A percentile compares a stretch with the other conserved stretches of the same genome.
Evolutionary conservation across 2,329 filamentous ascomycete genomes (phyloP).

Genomic region (Cercospora nicotianae): DNA sequence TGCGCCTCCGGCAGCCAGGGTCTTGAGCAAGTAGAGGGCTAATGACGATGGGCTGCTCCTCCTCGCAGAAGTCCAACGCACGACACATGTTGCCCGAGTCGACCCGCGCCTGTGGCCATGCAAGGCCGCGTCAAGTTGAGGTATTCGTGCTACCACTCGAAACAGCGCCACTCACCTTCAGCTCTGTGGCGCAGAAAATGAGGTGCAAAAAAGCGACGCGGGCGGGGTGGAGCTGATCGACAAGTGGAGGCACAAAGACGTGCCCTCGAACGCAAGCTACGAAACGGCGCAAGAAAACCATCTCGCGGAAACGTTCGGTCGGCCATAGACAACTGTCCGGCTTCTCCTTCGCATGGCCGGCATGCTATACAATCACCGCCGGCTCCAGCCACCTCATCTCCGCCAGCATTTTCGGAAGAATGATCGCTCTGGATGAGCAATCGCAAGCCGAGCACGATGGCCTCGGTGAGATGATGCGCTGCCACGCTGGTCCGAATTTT

Average conservation of each 20-base stretch:
- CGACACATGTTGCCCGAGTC: not conserved
- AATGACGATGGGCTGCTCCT: not conserved
- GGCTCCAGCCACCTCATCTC: not conserved
- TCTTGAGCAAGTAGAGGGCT: not conserved
- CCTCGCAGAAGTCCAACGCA: not conserved
- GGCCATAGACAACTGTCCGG: not conserved
- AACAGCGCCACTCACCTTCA: not conserved
- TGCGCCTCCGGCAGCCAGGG: slow-evolving; percentile 19
- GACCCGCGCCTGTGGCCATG: not conserved
- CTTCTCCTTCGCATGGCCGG: not conserved
- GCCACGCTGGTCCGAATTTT: not conserved
- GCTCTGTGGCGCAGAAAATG: slow-evolving; percentile 1
- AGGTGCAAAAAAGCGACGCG: not conserved
- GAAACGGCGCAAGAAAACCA: not conserved
- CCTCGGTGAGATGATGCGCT: not conserved
- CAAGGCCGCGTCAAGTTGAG: slow-evolving; percentile 3
- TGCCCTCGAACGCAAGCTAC: not conserved
- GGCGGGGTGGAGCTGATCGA: not conserved
- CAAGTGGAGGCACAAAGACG: not conserved
- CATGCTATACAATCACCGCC: not conserved
- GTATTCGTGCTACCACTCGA: not conserved
- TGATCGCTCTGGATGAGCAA: not conserved
- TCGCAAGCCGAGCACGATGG: not conserved
- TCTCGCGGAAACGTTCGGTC: slow-evolving; percentile 4
- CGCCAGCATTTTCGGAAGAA: not conserved